Evolutionary conservation across 2,329 filamentous ascomycete genomes (phyloP), one percentile per base, ranked within the genome.

Genomic region (Curvularia sp.): DNA sequence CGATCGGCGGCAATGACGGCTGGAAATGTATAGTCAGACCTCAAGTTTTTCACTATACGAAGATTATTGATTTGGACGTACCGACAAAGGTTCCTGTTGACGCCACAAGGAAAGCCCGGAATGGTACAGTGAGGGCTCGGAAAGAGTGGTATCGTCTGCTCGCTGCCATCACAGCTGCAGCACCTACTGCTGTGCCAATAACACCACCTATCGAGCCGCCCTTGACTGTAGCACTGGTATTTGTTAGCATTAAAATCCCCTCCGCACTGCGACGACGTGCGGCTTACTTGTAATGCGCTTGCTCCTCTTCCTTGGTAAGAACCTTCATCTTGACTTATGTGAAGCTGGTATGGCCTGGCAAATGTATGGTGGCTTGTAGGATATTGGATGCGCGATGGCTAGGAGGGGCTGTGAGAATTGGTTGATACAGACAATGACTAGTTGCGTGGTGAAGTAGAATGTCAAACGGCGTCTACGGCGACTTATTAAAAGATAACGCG

Each of bases 281-380:
- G 8, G 66, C 80, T 49, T 79, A 87, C 86, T 83, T 81, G 86
- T 96, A 97, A 85, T 97, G 93, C 53, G 86, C 91, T 60, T 83
- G 78, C 81, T 97, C 93, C 81, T 97, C 92, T 86, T 97, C 92
- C 77, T 94, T 92, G 71, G 91, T 96, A 76, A 98, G 85, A 75
- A 98, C 83, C 89, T 97, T 98, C 95, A 98, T 99, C 1, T 57
- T 69, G 65, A 21, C 23, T 53, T 46, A 36, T 41, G 30, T 53
- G 23, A 28, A n/a, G 36, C 15, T 45, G 60, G 23, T 36, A 25
- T n/a, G 38, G 54, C n/a, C 23, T 55, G 39, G 51, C 25, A 42
- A 36, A 36, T 32, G n/a, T 27, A 32, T 19, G 25, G 42, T 34
- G 45, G 30, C 7, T 25, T 30, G 32, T 36, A 19, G 6, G 10